Evolutionary conservation across 192 early-diverging fungal species (phyloP), one percentile per base, ranked within the genome.

Genomic region (Coemansia sp.): DNA sequence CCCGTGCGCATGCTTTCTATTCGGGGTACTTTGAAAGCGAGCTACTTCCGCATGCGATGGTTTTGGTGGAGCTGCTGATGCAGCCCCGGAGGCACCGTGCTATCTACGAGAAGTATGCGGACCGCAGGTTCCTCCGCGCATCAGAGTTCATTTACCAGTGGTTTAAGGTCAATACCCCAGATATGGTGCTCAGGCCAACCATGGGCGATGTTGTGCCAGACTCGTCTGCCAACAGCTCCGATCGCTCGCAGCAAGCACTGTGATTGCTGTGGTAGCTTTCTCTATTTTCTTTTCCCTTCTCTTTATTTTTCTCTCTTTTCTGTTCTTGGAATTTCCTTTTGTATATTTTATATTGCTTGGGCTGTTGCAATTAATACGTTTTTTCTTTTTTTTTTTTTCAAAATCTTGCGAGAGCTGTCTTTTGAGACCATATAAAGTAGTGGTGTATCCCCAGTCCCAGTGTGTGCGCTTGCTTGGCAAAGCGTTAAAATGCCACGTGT

Each of bases 21-120:
- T 84, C 91, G 29, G 91, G 90, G 4, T 94, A 92, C 81, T 72
- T 79, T 37, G 88, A 89, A 63, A 66, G 66, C 16, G 84, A 85
- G 65, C 65, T 94, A 16, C 18, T 74, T 16, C 69, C 69, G 9
- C 58, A 61, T 0, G 78, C 72, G 12, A 58, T 71, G 5, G 64
- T 88, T 9, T 82, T 91, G 52, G 13, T 91, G 7, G 74, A 85
- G 56, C 83, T 74, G 66, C 55, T 87, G 56, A 64, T 75, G 68
- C 51, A 82, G 10, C 86, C 86, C 0, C 45, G 51, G 21, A 63
- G 60, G n/a, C 76, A 82, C 51, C 73, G 63, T 2, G 59, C 74
- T 0, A 64, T 87, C 4, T 84, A 62, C 26, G 65, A 69, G n/a
- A 85, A 85, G 59, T 87, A 87, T 45, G 35, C 71, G 21, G 66